Evolutionary conservation across 768 basidiomycete species (phyloP).

Genomic region (Russula lepida): DNA sequence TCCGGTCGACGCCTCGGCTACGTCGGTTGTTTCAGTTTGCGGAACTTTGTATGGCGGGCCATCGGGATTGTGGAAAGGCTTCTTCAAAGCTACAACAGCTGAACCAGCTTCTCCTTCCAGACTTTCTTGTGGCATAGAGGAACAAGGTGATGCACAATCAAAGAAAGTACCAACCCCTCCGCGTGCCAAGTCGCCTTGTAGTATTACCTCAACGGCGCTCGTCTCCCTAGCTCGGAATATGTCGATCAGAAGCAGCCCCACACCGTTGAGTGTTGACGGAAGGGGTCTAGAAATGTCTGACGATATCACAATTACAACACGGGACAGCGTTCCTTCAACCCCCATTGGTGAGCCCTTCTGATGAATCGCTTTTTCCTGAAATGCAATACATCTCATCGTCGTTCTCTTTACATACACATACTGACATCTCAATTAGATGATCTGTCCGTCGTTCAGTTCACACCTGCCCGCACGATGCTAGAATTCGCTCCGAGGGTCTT

Average conservation of each 20-base stretch:
- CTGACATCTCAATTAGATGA: not conserved
- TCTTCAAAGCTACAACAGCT: constrained; percentile 1
- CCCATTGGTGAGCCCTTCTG: not conserved
- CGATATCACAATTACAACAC: not conserved
- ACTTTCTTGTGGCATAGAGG: not conserved
- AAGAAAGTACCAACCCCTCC: not conserved
- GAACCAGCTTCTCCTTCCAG: not conserved
- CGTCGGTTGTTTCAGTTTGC: not conserved
- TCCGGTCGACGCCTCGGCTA: not conserved
- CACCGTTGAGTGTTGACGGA: not conserved
- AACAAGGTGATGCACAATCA: not conserved
- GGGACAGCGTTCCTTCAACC: not conserved
- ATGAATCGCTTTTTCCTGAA: not conserved
- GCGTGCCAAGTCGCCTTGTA: not conserved
- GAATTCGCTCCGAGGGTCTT: constrained; percentile 24
- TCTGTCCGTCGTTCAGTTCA: constrained; percentile 11
- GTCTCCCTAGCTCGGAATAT: not conserved
- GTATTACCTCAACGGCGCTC: not conserved
- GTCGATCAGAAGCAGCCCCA: not conserved
- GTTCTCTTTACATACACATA: not conserved
- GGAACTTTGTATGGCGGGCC: constrained; percentile 15
- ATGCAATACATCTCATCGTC: not conserved
- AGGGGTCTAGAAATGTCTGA: not conserved
- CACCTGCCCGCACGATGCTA: constrained; percentile 15
- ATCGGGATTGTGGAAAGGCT: constrained; percentile 13